These are phyloP conservation scores for Chaetoceros tenuissimus DNA, from an alignment of 108 stramenopile species.

Conservation along the genomic window DNA sequence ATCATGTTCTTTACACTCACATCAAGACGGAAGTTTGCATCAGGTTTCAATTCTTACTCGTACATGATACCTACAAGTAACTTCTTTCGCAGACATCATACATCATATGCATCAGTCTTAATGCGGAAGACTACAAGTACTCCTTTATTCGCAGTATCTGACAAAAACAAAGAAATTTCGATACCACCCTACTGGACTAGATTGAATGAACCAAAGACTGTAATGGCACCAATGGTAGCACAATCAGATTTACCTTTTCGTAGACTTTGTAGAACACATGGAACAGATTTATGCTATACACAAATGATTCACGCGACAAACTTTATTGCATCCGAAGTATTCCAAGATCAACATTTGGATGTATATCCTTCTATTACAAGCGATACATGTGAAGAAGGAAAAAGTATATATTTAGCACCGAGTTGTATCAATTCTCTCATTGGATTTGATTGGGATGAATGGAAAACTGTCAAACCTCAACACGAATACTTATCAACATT, in stretches of 20 bases:
- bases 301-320: conserved; percentile 92
- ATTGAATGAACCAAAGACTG: conserved; percentile 4
- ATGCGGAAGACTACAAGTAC: too few species aligned
- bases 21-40: too few species aligned
- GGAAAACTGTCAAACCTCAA: conserved; percentile 9
- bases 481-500: conserved; percentile 14
- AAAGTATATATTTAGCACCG: background rate
- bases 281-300: conserved; percentile 82
- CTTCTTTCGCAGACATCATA: too few species aligned
- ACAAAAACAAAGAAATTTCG: too few species aligned
- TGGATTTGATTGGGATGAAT: conserved; percentile 15
- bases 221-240: conserved; percentile 79
- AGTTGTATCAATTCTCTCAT: conserved; percentile 12
- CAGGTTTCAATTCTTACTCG: too few species aligned
- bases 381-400: conserved; percentile 11
- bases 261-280: conserved; percentile 75
- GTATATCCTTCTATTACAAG: conserved; percentile 31
- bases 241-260: conserved; percentile 83
- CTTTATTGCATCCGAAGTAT: conserved; percentile 39
- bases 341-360: conserved; percentile 64
- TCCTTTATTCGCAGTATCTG: too few species aligned
- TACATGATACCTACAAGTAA: too few species aligned
- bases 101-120: too few species aligned
- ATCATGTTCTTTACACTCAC: too few species aligned
- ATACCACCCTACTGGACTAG: background rate